phyloP scores from a whole-genome alignment of 495 filamentous ascomycete species.

The Diplogelasinospora grovesii region DNA sequence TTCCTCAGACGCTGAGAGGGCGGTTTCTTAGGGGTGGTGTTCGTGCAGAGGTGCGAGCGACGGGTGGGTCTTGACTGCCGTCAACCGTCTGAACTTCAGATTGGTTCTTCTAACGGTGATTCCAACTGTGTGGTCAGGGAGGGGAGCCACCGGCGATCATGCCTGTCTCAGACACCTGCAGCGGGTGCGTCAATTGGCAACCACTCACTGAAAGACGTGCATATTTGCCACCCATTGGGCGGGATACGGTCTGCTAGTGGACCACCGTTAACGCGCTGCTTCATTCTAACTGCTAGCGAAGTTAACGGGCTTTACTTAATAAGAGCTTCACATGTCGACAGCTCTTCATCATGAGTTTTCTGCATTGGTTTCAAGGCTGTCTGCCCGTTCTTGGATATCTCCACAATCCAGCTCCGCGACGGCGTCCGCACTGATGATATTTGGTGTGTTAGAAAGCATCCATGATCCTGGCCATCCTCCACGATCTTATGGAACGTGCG shows the following conservation, averaged over 20 bases:
- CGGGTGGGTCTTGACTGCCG: no score
- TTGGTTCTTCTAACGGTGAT: no score
- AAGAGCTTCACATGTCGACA: background rate
- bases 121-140: background rate
- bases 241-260: conserved; percentile 8
- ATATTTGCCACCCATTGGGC: conserved; percentile 18
- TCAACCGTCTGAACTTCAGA: no score
- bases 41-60: no score
- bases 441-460: background rate
- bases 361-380: conserved; percentile 7
- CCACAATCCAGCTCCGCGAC: conserved; percentile 1
- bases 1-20: no score
- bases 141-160: conserved; percentile 20
- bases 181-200: no score
- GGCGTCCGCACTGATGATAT: background rate
- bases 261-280: background rate
- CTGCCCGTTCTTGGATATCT: conserved; percentile 1
- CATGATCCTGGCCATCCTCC: background rate
- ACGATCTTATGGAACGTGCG: conserved; percentile 6
- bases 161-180: background rate
- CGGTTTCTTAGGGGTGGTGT: no score
- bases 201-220: no score
- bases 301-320: no score
- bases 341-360: background rate
- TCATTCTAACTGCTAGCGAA: background rate